Conservation (phyloP, 768 basidiomycete genomes). For the Leccinum disarticulatum region DNA sequence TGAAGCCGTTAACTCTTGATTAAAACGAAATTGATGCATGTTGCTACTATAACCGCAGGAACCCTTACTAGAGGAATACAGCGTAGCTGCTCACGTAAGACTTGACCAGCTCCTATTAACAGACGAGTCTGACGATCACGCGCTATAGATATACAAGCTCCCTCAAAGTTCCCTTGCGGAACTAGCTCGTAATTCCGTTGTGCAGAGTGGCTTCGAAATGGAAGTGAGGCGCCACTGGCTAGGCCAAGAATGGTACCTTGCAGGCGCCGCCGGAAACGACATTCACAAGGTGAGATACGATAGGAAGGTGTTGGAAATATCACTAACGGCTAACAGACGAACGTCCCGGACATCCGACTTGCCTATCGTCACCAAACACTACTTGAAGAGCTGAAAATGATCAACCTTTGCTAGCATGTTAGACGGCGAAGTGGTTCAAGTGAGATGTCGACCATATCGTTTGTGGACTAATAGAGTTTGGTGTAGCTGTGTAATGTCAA, state of each 20-base stretch:
- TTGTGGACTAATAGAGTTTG: not conserved
- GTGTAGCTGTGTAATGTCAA: not conserved
- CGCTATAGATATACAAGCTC: slow-evolving; percentile 85
- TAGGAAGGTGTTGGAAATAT: not conserved
- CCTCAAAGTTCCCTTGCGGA: slow-evolving; percentile 94
- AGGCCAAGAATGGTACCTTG: slow-evolving; percentile 89
- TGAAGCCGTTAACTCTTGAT: not conserved
- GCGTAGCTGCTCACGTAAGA: slow-evolving; percentile 91
- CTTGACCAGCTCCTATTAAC: not conserved
- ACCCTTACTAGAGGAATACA: slow-evolving; percentile 94
- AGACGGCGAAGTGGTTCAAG: not conserved
- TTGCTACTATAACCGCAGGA: slow-evolving; percentile 50
- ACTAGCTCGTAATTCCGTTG: slow-evolving; percentile 95
- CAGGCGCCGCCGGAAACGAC: slow-evolving; percentile 91
- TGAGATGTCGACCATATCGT: not conserved
- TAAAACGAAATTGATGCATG: not conserved
- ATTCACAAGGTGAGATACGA: slow-evolving; percentile 75
- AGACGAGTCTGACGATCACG: slow-evolving; percentile 2
- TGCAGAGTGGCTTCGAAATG: slow-evolving; percentile 99
- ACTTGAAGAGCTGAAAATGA: slow-evolving; percentile 78
- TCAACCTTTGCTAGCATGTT: slow-evolving; percentile 35
- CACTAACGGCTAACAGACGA: slow-evolving; percentile 60
- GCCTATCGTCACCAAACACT: slow-evolving; percentile 91
- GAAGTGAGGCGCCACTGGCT: slow-evolving; percentile 95
- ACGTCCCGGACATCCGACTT: slow-evolving; percentile 89